phyloP scores from a whole-genome alignment of 2,329 filamentous ascomycete genomes.

The Colletotrichum cordylinicola region DNA sequence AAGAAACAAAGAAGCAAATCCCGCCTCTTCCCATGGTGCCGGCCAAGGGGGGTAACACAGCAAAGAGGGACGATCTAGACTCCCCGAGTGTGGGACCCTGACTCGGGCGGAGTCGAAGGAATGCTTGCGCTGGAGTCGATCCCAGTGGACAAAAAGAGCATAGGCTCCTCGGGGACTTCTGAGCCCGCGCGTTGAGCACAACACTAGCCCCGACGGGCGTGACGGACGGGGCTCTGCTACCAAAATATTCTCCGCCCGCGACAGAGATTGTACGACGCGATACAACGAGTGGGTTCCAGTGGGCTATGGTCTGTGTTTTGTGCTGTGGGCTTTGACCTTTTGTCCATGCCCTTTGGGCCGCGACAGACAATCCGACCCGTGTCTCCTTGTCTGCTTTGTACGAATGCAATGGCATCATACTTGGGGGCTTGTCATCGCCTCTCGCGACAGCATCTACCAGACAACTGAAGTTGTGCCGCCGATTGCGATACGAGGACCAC shows the following conservation, averaged over 20 bases:
- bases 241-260: constrained; percentile 23
- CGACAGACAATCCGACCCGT: not conserved
- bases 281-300: not conserved
- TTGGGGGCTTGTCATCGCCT: not conserved
- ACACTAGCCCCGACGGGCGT: constrained; percentile 9
- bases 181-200: constrained; percentile 15
- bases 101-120: constrained; percentile 19
- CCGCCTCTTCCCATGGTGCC: not conserved
- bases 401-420: not conserved
- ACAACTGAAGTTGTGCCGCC: not conserved
- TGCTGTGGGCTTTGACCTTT: not conserved
- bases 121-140: constrained; percentile 17
- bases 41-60: not conserved
- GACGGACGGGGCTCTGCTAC: constrained; percentile 20
- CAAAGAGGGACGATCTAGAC: constrained; percentile 21
- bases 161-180: constrained; percentile 21
- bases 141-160: constrained; percentile 18
- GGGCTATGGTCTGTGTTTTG: constrained; percentile 1
- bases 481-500: not conserved
- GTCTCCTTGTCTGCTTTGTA: not conserved
- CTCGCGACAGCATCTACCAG: not conserved
- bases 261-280: constrained; percentile 21
- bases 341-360: not conserved
- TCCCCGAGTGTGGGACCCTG: constrained; percentile 18
- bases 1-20: constrained; percentile 12